Percentiles rank a stretch among this genome's conserved stretches.
These are phyloP conservation scores for Entonaema liquescens DNA, from an alignment of 495 filamentous ascomycete species.

Conservation along the genomic window DNA sequence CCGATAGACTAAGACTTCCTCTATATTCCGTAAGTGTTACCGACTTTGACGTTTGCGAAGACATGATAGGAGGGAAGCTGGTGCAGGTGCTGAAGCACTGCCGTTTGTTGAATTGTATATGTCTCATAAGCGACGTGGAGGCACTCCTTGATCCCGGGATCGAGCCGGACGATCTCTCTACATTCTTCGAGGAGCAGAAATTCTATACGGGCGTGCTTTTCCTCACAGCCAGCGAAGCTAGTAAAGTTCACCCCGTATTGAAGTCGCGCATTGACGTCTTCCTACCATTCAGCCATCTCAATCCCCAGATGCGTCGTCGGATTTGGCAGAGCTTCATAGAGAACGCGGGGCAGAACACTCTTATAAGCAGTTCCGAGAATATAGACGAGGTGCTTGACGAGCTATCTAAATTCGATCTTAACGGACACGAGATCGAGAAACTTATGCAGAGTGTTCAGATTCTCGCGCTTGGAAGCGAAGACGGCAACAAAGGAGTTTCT, in stretches of 20 bases:
- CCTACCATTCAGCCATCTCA: conserved; percentile 57
- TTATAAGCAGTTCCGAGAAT: background rate
- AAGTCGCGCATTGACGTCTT: conserved; percentile 61
- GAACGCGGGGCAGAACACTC: conserved; percentile 1
- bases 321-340: conserved; percentile 49
- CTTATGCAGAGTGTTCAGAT: conserved; percentile 54
- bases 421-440: conserved; percentile 62
- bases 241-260: conserved; percentile 61
- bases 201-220: conserved; percentile 66
- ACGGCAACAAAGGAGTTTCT: background rate
- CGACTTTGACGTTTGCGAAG: conserved; percentile 51
- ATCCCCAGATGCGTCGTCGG: conserved; percentile 40
- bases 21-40: conserved; percentile 54
- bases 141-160: conserved; percentile 69
- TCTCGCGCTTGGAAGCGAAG: background rate
- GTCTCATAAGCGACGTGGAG: conserved; percentile 72
- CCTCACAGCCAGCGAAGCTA: conserved; percentile 62
- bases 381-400: conserved; percentile 43
- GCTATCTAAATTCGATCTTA: conserved; percentile 50
- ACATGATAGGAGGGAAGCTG: too few relatives aligned
- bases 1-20: conserved; percentile 58
- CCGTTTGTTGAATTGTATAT: conserved; percentile 58
- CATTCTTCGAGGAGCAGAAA: conserved; percentile 47
- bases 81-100: conserved; percentile 49
- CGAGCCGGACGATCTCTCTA: too few relatives aligned